These are phyloP conservation scores for Globisporangium spinosum DNA, from an alignment of 352 stramenopile genomes.

Conservation along the genomic window DNA sequence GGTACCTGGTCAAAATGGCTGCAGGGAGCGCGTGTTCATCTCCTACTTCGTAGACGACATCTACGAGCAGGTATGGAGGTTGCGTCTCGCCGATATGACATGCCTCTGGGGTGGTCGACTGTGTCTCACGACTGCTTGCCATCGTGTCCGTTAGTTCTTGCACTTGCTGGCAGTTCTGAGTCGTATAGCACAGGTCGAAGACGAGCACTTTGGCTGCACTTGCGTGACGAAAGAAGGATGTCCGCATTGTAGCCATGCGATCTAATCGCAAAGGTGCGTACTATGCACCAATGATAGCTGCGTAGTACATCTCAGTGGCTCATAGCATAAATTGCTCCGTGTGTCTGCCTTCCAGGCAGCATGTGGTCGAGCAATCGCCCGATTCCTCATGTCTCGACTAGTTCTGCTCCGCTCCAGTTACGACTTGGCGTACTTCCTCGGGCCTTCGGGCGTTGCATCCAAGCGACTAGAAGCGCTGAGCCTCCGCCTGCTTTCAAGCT, in stretches of 20 bases:
- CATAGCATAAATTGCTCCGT: not conserved
- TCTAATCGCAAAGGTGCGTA: conserved; percentile 16
- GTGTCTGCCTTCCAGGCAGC: conserved; percentile 3
- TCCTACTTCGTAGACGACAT: conserved; percentile 32
- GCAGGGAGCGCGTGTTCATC: conserved; percentile 21
- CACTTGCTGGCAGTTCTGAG: conserved; percentile 7
- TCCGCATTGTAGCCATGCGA: conserved; percentile 8
- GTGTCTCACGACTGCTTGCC: not conserved
- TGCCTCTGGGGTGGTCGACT: not conserved
- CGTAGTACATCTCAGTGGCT: too few species aligned
- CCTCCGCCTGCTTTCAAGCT: conserved; percentile 6
- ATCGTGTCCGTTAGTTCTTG: conserved; percentile 10
- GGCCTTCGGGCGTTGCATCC: conserved; percentile 1
- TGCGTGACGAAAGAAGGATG: conserved; percentile 10
- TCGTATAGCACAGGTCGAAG: not conserved
- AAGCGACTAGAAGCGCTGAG: conserved; percentile 1
- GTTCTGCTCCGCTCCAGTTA: conserved; percentile 17
- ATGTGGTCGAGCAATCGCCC: conserved; percentile 12
- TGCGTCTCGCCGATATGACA: not conserved
- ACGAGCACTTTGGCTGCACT: conserved; percentile 15
- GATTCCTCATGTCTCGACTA: conserved; percentile 15
- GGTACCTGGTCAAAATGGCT: conserved; percentile 18
- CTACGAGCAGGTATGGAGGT: conserved; percentile 26
- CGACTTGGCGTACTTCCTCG: conserved; percentile 18
- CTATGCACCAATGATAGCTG: not conserved